Conservation (phyloP, 352 stramenopile species). For the Globisporangium camurandrum region DNA sequence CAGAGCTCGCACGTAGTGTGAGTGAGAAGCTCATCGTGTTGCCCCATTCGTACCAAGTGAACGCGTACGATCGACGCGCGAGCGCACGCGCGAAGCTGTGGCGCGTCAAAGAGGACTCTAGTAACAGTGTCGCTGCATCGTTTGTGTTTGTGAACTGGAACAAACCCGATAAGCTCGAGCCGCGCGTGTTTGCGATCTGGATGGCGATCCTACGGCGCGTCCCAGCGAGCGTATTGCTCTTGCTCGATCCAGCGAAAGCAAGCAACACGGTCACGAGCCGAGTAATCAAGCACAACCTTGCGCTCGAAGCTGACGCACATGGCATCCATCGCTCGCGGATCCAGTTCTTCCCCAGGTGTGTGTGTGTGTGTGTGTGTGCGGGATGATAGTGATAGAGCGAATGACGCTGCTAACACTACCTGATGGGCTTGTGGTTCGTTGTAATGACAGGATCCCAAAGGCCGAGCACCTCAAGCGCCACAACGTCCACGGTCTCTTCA, state of each 20-base stretch:
- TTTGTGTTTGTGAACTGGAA: constrained; percentile 86
- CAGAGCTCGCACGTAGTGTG: constrained; percentile 31
- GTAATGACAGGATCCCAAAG: constrained; percentile 53
- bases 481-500: constrained; percentile 69
- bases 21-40: constrained; percentile 71
- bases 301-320: constrained; percentile 32
- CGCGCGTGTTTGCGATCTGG: constrained; percentile 55
- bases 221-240: constrained; percentile 40
- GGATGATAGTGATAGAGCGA: too few species aligned
- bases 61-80: constrained; percentile 39
- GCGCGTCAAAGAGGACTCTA: constrained; percentile 4
- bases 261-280: constrained; percentile 13
- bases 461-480: constrained; percentile 73
- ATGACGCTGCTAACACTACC: too few species aligned
- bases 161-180: constrained; percentile 83
- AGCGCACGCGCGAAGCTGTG: constrained; percentile 17
- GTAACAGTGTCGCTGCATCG: neutral
- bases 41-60: constrained; percentile 75
- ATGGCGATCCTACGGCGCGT: constrained; percentile 58
- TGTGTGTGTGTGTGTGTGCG: neutral
- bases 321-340: constrained; percentile 44
- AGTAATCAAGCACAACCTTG: constrained; percentile 42
- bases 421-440: constrained; percentile 2
- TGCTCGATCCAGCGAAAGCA: constrained; percentile 39
- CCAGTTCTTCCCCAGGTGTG: constrained; percentile 42